Base-by-base conservation (phyloP, 179 eudicot species). In the Beta corolliflora region DNA sequence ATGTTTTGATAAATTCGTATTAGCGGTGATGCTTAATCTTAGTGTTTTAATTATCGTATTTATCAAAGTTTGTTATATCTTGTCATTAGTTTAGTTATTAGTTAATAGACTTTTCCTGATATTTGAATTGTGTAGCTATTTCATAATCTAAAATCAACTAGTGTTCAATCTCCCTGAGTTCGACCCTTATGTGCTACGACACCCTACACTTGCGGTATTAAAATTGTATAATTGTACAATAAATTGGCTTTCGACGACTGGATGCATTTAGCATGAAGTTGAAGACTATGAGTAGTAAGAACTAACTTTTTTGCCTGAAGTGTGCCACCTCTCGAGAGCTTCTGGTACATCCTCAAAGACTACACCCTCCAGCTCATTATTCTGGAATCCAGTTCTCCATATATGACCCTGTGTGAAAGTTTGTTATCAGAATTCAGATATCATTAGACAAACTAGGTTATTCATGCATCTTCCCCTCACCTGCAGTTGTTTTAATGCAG, bases 291-390 rank as follows among this genome's bases (percentile, higher is more conserved):
- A 72, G 68, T 58, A 77, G 46, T 31, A 65, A 59, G 56, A 78
- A 83, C 81, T 63, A 64, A 94, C 99, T 90, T 93, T 96, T 31
- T 89, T 89, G 84, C 98, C 99, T 73, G 89, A 85, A 79, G 92
- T 83, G 88, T 91, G 92, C 99, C 99, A 96, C 82, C 89, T 91
- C 86, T 91, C 92, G 19, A 96, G 92, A 79, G 98, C 97, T 77
- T 85, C 86, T 68, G 97, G 99, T 44, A 96, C 98, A 85, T 96
- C 99, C 56, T 94, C 97, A 77, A 88, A 96, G 78, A 96, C 97
- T 64, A 89, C 82, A 65, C 90, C 93, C 83, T 92, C 80, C 60
- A 96, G 79, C 78, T 96, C 99, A 55, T 87, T 86, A 52, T 87
- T 94, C 83, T 90, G 81, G 82, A 89, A 96, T 77, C 99, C 99